These are phyloP conservation scores for Xerocomellus dryophilus DNA, from an alignment of 768 basidiomycete genomes.

Conservation along the genomic window DNA sequence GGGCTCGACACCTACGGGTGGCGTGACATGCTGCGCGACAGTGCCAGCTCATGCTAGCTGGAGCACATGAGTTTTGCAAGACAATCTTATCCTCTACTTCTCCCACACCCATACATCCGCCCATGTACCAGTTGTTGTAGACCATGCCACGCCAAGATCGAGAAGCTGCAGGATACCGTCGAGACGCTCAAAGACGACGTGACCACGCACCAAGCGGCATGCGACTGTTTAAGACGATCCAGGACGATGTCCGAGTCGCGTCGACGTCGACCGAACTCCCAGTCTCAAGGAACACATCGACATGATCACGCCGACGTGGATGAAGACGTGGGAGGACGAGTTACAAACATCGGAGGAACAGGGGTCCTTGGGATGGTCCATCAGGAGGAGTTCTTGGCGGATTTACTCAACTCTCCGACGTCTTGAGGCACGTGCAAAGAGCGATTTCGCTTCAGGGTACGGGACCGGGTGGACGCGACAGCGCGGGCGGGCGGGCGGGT, in stretches of 20 bases:
- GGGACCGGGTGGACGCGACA: conserved; percentile 40
- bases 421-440: conserved; percentile 87
- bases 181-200: conserved; percentile 91
- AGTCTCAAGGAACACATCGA: conserved; percentile 81
- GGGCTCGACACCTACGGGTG: too few species aligned
- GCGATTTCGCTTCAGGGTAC: conserved; percentile 67
- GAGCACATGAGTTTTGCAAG: too few species aligned
- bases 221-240: conserved; percentile 63
- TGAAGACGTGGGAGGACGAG: conserved; percentile 98
- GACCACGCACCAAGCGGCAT: conserved; percentile 78
- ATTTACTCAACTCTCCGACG: conserved; percentile 80
- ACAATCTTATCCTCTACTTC: too few species aligned
- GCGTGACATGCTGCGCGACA: too few species aligned
- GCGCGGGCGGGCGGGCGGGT: conserved; percentile 43
- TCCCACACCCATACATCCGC: too few species aligned
- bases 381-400: conserved; percentile 86
- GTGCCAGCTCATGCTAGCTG: too few species aligned
- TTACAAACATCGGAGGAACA: conserved; percentile 96
- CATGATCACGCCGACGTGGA: conserved; percentile 94
- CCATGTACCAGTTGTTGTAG: too few species aligned
- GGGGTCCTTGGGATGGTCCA: conserved; percentile 87
- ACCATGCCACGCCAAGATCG: too few species aligned
- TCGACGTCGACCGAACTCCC: conserved; percentile 63
- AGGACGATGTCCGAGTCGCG: conserved; percentile 69
- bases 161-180: conserved; percentile 88